Conservation (phyloP, 768 basidiomycete genomes). For the Boletus subcaerulescens region DNA sequence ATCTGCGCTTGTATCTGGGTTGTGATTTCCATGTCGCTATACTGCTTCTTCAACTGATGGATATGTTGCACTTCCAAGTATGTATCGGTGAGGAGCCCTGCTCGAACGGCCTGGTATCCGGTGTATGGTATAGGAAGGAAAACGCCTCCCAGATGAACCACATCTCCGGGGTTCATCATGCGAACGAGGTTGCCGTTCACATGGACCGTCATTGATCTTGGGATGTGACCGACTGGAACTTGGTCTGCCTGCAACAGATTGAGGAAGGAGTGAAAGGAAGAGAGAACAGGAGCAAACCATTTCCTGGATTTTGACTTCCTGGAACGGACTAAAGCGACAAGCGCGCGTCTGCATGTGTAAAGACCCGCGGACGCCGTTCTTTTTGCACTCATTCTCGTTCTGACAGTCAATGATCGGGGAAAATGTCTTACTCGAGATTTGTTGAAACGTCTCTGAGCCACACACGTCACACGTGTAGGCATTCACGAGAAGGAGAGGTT, state of each 20-base stretch:
- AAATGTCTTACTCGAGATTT: slow-evolving; percentile 90
- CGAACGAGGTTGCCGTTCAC: slow-evolving; percentile 88
- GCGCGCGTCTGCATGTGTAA: slow-evolving; percentile 99
- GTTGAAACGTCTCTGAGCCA: slow-evolving; percentile 98
- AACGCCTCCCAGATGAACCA: slow-evolving; percentile 92
- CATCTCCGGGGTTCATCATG: slow-evolving; percentile 91
- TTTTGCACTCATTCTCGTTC: slow-evolving; percentile 80
- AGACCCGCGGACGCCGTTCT: slow-evolving; percentile 83
- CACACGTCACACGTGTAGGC: slow-evolving; percentile 98
- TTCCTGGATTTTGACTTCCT: slow-evolving; percentile 98
- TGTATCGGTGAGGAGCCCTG: slow-evolving; percentile 95
- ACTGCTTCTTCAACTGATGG: slow-evolving; percentile 95
- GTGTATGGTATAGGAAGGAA: slow-evolving; percentile 98
- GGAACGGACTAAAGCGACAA: slow-evolving; percentile 95
- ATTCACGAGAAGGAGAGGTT: slow-evolving; percentile 94
- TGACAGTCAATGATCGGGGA: slow-evolving; percentile 86
- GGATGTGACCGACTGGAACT: slow-evolving; percentile 99
- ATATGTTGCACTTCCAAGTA: slow-evolving; percentile 92
- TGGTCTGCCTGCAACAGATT: slow-evolving; percentile 74
- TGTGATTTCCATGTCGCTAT: slow-evolving; percentile 90
- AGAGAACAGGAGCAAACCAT: slow-evolving; percentile 56
- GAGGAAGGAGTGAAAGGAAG: slow-evolving; percentile 1
- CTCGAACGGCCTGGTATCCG: slow-evolving; percentile 94
- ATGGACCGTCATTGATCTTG: slow-evolving; percentile 97
- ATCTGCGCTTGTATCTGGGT: slow-evolving; percentile 75